Percentiles rank a stretch among this genome's conserved stretches.
Conservation (phyloP, 2,329 filamentous ascomycete genomes). For the Pseudocercospora macadamiae region DNA sequence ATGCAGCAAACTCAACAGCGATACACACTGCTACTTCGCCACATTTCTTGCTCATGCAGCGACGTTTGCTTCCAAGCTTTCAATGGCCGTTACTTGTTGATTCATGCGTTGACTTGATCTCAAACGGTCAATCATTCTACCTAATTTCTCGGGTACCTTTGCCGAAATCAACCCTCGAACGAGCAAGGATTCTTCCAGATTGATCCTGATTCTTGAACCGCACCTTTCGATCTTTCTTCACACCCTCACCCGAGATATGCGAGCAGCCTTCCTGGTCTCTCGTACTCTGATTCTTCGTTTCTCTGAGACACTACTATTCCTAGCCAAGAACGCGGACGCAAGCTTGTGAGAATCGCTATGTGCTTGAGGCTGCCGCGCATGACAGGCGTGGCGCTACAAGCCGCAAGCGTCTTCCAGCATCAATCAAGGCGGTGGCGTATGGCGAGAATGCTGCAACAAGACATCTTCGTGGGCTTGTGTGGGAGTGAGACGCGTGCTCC, state of each 20-base stretch:
- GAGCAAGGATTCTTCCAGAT: not conserved
- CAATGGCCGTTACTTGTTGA: not conserved
- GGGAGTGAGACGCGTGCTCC: not conserved
- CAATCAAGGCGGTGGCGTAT: not conserved
- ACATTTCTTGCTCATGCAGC: not conserved
- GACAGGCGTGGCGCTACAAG: conserved; percentile 4
- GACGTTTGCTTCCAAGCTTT: not conserved
- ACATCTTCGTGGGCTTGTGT: not conserved
- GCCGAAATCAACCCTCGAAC: no score
- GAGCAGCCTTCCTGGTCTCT: not conserved
- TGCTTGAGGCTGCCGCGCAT: not conserved
- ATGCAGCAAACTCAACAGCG: no score
- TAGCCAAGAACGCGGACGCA: not conserved
- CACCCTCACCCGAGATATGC: no score
- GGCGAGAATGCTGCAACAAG: not conserved
- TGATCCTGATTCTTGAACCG: no score
- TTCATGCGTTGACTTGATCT: not conserved
- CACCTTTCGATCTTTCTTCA: not conserved
- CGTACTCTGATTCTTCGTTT: not conserved
- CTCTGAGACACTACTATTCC: not conserved
- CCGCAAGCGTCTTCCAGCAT: not conserved
- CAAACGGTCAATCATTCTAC: not conserved
- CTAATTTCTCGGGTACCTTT: conserved; percentile 11
- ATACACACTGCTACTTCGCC: no score
- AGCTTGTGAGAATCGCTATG: not conserved